phyloP scores from a whole-genome alignment of 257 asterid species.

The Nicotiana benthamiana region DNA sequence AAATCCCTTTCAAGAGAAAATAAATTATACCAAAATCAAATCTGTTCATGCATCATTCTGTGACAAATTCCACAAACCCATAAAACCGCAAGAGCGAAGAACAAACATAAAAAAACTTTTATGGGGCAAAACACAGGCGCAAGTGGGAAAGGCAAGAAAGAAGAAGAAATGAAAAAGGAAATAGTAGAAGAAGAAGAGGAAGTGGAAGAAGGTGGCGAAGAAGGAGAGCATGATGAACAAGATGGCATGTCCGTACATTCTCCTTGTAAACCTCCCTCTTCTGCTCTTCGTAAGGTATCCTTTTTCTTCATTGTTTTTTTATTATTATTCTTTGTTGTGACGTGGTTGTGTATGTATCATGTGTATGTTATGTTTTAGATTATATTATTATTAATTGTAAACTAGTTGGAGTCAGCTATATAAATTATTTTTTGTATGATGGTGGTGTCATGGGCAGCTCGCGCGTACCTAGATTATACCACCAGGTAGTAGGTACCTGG shows the following conservation, averaged over 20 bases:
- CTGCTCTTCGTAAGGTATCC: constrained; percentile 51
- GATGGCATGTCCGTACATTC: constrained; percentile 90
- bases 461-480: too few relatives aligned
- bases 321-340: neutral
- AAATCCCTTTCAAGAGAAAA: neutral
- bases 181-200: constrained; percentile 10
- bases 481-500: too few relatives aligned
- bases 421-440: too few relatives aligned
- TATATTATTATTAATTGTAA: neutral
- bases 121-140: constrained; percentile 9
- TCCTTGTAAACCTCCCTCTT: constrained; percentile 68
- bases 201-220: constrained; percentile 16
- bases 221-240: constrained; percentile 48
- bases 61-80: neutral
- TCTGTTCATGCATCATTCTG: neutral
- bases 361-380: neutral
- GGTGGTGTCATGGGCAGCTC: too few relatives aligned
- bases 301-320: neutral
- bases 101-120: neutral
- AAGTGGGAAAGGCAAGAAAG: constrained; percentile 23
- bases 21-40: neutral
- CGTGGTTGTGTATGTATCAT: neutral
- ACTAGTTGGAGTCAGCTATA: too few relatives aligned
- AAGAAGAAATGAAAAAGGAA: constrained; percentile 16
- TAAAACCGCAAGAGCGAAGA: neutral